These are phyloP conservation scores for Candida caryicola DNA, from an alignment of 805 yeast genomes.

Conservation along the genomic window DNA sequence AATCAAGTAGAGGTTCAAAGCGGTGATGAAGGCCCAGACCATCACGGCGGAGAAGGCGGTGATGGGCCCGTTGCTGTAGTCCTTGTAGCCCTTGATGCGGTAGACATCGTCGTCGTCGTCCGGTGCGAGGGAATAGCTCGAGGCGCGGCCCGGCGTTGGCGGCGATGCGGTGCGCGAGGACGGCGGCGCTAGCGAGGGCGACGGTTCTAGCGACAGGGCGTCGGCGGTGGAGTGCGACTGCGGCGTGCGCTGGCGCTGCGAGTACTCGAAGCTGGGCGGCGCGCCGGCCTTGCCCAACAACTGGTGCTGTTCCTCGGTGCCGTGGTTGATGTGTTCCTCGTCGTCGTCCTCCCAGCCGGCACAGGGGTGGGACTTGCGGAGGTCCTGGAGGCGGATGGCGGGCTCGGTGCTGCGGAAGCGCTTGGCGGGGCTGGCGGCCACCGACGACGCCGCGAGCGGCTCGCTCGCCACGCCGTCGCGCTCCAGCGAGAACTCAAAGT, in stretches of 20 bases:
- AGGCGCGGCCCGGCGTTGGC: not conserved
- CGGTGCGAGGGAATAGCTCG: not conserved
- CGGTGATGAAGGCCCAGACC: constrained; percentile 70
- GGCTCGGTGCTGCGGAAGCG: constrained; percentile 36
- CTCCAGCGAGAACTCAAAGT: constrained; percentile 16
- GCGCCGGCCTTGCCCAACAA: constrained; percentile 9
- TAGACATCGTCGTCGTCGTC: constrained; percentile 15
- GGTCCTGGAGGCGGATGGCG: constrained; percentile 39
- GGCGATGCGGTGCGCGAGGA: not conserved
- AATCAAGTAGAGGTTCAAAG: constrained; percentile 69
- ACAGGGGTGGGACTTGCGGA: constrained; percentile 42
- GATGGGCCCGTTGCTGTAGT: constrained; percentile 65
- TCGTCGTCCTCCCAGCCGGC: constrained; percentile 40
- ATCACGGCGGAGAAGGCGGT: constrained; percentile 53
- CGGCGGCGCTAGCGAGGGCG: too few species aligned
- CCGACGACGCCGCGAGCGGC: not conserved
- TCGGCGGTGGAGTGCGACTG: not conserved
- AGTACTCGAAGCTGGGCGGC: not conserved
- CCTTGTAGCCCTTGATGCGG: constrained; percentile 43
- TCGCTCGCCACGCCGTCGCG: constrained; percentile 1
- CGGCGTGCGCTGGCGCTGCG: not conserved
- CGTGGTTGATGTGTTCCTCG: constrained; percentile 15
- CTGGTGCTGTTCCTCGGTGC: constrained; percentile 16
- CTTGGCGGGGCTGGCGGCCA: constrained; percentile 6
- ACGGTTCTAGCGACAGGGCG: too few species aligned